Evolutionary conservation across 495 filamentous ascomycete species (phyloP), one percentile per base, ranked within the genome.

Genomic region (Aspergillus bertholletiae): DNA sequence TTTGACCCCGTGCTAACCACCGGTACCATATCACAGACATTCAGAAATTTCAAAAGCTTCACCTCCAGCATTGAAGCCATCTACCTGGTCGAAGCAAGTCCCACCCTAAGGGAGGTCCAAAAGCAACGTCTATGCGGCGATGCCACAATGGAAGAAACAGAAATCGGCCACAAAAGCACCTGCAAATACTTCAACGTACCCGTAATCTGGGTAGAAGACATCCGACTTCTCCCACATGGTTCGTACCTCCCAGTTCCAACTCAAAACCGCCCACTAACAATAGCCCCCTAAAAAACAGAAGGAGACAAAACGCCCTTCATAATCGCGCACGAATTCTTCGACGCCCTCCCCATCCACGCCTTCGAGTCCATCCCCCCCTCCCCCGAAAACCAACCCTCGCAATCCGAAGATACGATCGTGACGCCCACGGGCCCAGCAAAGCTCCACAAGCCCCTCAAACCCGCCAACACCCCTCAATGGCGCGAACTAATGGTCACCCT

Each of bases 271-370:
- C 12, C 15, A 18, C 18, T 17, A 32, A 8, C 26, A 9, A 18
- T 12, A 5, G 11, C 2, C n/a, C 32, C 8, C 9, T 24, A 11
- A 12, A 59, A 44, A n/a, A 45, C 46, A 66, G 69, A 65, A 77
- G 63, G 70, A 76, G 55, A 75, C 56, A 91, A 89, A 60, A 89
- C 85, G 15, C 92, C 94, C 1, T 94, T 96, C 71, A 94, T 97
- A 47, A 81, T 97, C 32, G 94, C 93, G 11, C 94, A 98, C 67
- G 94, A 98, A 67, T 97, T 98, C 77, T 97, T 98, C 71, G 94
- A 98, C 63, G 94, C 94, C n/a, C 87, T 97, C 6, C 94, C 94
- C 34, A 96, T 98, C 63, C 91, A 98, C 71, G 88, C 90, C 55
- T 98, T 98, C 70, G 86, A 96, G 64, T 86, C 86, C 22, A 71